Conservation (phyloP, 2,329 filamentous ascomycete species). For the Aspergillus sp. region DNA sequence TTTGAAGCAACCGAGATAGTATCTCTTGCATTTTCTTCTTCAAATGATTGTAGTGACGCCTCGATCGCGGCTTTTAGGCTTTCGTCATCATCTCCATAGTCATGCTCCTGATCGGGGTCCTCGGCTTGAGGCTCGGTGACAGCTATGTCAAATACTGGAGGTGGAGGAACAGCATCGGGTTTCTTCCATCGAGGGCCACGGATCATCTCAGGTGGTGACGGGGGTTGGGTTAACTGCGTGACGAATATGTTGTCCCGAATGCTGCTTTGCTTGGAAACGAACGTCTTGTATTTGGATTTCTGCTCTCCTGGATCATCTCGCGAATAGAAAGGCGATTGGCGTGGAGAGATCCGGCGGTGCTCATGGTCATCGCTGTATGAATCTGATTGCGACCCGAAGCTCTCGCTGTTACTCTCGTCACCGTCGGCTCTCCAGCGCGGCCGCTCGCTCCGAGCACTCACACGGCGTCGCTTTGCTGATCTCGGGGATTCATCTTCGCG, state of each 20-base stretch:
- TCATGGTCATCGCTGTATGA: slow-evolving; percentile 19
- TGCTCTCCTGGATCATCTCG: slow-evolving; percentile 21
- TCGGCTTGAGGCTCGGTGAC: not conserved
- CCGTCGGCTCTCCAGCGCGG: not conserved
- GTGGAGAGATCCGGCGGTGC: slow-evolving; percentile 18
- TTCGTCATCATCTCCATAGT: slow-evolving; percentile 28
- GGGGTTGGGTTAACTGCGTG: slow-evolving; percentile 48
- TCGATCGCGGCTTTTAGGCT: slow-evolving; percentile 38
- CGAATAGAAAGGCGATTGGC: slow-evolving; percentile 12
- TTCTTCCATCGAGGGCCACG: slow-evolving; percentile 54
- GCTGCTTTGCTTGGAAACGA: slow-evolving; percentile 42
- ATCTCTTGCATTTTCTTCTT: slow-evolving; percentile 27
- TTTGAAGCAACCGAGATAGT: not conserved
- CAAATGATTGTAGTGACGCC: slow-evolving; percentile 40
- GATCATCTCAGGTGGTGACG: slow-evolving; percentile 52
- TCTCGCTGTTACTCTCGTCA: slow-evolving; percentile 13
- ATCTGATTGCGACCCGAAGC: slow-evolving; percentile 18
- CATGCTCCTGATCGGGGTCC: slow-evolving; percentile 1
- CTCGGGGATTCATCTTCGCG: slow-evolving; percentile 25
- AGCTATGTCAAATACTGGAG: slow-evolving; percentile 12
- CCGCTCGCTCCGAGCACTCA: slow-evolving; percentile 17
- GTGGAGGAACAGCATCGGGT: slow-evolving; percentile 31
- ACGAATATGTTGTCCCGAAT: slow-evolving; percentile 47
- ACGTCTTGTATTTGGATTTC: slow-evolving; percentile 40
- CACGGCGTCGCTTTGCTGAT: slow-evolving; percentile 36